phyloP scores from a whole-genome alignment of 768 basidiomycete genomes.

The Podaxis mareebaensis region DNA sequence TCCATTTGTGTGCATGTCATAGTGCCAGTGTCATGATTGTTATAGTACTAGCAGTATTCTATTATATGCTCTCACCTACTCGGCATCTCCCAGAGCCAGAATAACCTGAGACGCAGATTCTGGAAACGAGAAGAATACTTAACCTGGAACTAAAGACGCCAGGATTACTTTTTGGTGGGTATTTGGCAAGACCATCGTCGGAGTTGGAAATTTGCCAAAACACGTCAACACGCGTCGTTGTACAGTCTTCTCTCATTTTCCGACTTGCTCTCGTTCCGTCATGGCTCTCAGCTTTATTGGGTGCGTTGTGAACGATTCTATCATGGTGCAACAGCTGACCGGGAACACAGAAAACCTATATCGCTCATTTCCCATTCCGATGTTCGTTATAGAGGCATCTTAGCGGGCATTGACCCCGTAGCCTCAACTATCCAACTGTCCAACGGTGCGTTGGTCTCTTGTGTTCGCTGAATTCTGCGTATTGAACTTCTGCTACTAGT shows the following conservation, averaged over 20 bases:
- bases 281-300: constrained; percentile 82
- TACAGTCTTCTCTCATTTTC: constrained; percentile 16
- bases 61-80: background rate
- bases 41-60: constrained; percentile 13
- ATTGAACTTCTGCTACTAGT: constrained; percentile 40
- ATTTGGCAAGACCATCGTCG: constrained; percentile 21
- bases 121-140: background rate
- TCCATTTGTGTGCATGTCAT: constrained; percentile 6
- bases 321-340: background rate
- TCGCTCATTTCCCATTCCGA: constrained; percentile 90
- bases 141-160: background rate
- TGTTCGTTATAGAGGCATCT: constrained; percentile 86
- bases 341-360: constrained; percentile 70
- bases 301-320: constrained; percentile 33
- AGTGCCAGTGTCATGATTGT: constrained; percentile 6
- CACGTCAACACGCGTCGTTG: constrained; percentile 29
- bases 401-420: constrained; percentile 83
- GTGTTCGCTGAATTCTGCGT: background rate
- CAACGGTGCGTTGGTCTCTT: constrained; percentile 56
- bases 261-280: constrained; percentile 20
- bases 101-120: background rate
- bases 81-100: background rate
- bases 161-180: background rate
- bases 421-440: constrained; percentile 87
- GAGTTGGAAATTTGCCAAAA: constrained; percentile 28